Percentiles rank a stretch among this genome's conserved stretches.
These are phyloP conservation scores for Dillenia turbinata DNA, from an alignment of 164 flowering plant genomes.

Conservation along the genomic window DNA sequence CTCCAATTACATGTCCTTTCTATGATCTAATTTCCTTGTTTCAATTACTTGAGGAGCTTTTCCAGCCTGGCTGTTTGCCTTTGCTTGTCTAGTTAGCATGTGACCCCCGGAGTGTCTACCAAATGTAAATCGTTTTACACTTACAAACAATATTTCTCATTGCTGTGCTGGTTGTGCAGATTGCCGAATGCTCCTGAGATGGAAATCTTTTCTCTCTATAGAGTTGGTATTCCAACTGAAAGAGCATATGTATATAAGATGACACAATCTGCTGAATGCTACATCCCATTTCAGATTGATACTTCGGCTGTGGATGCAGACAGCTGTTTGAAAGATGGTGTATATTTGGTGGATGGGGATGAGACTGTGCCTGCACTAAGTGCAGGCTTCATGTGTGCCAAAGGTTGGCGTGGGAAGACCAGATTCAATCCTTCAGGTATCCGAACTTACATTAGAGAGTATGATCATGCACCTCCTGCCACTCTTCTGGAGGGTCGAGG, in stretches of 20 bases:
- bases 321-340: constrained; percentile 69
- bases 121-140: no score
- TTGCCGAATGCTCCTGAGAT: constrained; percentile 92
- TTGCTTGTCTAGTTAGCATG: no score
- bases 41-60: no score
- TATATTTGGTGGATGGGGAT: constrained; percentile 75
- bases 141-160: no score
- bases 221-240: constrained; percentile 93
- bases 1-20: no score
- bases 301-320: constrained; percentile 55
- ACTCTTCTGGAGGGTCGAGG: constrained; percentile 93
- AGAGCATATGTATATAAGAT: constrained; percentile 80
- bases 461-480: constrained; percentile 87
- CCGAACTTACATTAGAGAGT: constrained; percentile 66
- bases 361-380: constrained; percentile 95
- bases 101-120: no score
- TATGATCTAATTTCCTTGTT: no score
- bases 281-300: constrained; percentile 86
- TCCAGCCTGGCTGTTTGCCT: no score
- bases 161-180: constrained; percentile 36
- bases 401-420: constrained; percentile 94
- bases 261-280: constrained; percentile 63
- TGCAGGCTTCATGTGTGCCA: constrained; percentile 96
- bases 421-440: constrained; percentile 94
- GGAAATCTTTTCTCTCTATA: constrained; percentile 93